Conservation (phyloP, 768 basidiomycete species). For the Pseudohyphozyma bogoriensis region DNA sequence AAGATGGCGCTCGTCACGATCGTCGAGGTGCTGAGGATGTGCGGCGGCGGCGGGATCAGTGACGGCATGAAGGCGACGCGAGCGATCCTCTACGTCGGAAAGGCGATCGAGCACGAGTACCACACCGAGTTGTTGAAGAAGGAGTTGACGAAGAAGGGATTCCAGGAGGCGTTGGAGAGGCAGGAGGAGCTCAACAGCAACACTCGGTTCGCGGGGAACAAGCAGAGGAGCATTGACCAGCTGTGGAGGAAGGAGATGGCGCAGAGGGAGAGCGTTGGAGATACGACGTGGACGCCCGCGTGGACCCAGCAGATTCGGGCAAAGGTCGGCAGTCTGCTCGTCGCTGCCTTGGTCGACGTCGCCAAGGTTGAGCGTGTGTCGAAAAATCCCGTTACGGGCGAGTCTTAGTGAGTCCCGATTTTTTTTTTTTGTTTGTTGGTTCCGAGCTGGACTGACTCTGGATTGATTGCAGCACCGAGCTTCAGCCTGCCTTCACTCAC, state of each 20-base stretch:
- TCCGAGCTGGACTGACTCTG: constrained; percentile 1
- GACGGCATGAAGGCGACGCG: constrained; percentile 84
- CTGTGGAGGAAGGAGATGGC: constrained; percentile 26
- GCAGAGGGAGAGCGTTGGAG: constrained; percentile 51
- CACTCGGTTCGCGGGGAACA: constrained; percentile 56
- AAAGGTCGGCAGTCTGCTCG: constrained; percentile 68
- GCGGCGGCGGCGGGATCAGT: constrained; percentile 59
- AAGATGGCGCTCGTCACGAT: constrained; percentile 81
- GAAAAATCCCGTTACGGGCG: constrained; percentile 50
- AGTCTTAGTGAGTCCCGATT: constrained; percentile 41
- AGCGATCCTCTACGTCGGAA: constrained; percentile 67
- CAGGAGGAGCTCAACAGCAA: constrained; percentile 29
- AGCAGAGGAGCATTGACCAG: constrained; percentile 34
- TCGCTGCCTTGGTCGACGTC: constrained; percentile 73
- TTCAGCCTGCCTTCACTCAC: constrained; percentile 83
- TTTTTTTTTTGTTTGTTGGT: neutral
- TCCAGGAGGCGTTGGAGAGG: constrained; percentile 26
- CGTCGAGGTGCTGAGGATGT: constrained; percentile 70
- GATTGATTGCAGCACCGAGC: constrained; percentile 45
- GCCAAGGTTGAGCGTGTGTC: constrained; percentile 51
- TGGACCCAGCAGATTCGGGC: constrained; percentile 74
- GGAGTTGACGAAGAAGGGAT: constrained; percentile 15
- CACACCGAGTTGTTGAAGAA: constrained; percentile 60
- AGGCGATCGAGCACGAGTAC: constrained; percentile 80
- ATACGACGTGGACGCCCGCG: constrained; percentile 56